Conservation (phyloP, 176 grass and related monocot species). For the Cenchrus purpureus region DNA sequence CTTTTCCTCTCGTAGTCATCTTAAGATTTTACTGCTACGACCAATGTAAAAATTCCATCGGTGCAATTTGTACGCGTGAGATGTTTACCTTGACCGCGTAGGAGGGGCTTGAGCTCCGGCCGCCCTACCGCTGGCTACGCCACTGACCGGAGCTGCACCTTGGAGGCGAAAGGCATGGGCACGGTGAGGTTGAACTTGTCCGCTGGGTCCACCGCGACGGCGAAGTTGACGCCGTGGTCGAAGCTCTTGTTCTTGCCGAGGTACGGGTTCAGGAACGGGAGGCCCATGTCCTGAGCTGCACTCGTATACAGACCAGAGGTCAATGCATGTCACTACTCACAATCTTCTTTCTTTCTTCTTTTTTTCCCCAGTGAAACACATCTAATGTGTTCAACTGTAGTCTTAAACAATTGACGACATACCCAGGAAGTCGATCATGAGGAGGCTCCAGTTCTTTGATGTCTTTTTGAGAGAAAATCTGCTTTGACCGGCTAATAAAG, state of each 20-base stretch:
- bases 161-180: slow-evolving; percentile 35
- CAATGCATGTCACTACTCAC: neutral
- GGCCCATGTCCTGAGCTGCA: slow-evolving; percentile 65
- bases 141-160: slow-evolving; percentile 54
- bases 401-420: neutral
- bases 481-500: too few species aligned
- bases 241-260: slow-evolving; percentile 64
- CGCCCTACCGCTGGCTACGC: too few species aligned
- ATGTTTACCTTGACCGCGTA: slow-evolving; percentile 57
- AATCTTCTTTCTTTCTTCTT: neutral
- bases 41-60: neutral
- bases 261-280: slow-evolving; percentile 70
- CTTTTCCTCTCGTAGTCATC: neutral
- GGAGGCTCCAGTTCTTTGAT: too few species aligned
- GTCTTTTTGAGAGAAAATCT: too few species aligned
- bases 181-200: slow-evolving; percentile 34
- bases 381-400: neutral
- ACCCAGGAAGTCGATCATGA: slow-evolving; percentile 98
- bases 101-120: slow-evolving; percentile 54
- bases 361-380: neutral
- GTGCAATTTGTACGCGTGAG: neutral
- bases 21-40: neutral
- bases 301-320: neutral
- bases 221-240: slow-evolving; percentile 72
- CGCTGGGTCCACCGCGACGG: slow-evolving; percentile 56